Base-by-base conservation (phyloP, 2,329 filamentous ascomycete genomes). In the Pleurostoma richardsiae region DNA sequence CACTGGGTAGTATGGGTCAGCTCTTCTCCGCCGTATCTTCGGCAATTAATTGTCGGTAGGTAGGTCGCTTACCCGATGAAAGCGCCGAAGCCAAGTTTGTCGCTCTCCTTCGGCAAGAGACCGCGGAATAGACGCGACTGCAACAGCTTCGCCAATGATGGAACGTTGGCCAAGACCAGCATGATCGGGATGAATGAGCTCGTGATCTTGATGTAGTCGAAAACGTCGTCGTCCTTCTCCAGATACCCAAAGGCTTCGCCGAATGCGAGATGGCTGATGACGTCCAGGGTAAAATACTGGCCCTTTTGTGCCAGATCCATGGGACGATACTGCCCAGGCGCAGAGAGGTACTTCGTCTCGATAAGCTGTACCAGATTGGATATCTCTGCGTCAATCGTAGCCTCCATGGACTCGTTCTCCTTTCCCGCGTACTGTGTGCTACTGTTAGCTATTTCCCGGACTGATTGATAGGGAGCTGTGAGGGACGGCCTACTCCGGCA, bases 261-360 rank as follows among this genome's bases (percentile, higher is more conserved):
- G 40, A 80, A 74, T 0, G 73, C 73, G 4, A 82, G 56, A 40
- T 71, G 69, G 31, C 70, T 75, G 51, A 83, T 78, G 38, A 79
- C 71, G 48, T 82, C 79, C 4, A 82, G 61, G 0, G 76, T 77
- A 46, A 81, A 73, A 61, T 68, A 80, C 39, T 77, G 73, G 3
- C 70, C 66, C 49, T 76, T 75, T 30, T 61, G 56, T 8, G 67
- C 71, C 44, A 75, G 55, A 54, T 81, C 75, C 58, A 79, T 64
- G 4, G 70, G 60, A 36, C 74, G 72, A 40, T 60, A 63, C 1
- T 53, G 41, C 1, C 31, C 40, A 3, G 61, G 49, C 7, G 49
- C 66, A 1, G 66, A 69, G 28, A 70, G 56, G 53, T 74, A 77
- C 48, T 71, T 73, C n/a, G 52, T 55, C 43, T 71, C 66, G 45